Evolutionary conservation across 2,329 filamentous ascomycete species (phyloP).

Genomic region (Fusarium sp.): DNA sequence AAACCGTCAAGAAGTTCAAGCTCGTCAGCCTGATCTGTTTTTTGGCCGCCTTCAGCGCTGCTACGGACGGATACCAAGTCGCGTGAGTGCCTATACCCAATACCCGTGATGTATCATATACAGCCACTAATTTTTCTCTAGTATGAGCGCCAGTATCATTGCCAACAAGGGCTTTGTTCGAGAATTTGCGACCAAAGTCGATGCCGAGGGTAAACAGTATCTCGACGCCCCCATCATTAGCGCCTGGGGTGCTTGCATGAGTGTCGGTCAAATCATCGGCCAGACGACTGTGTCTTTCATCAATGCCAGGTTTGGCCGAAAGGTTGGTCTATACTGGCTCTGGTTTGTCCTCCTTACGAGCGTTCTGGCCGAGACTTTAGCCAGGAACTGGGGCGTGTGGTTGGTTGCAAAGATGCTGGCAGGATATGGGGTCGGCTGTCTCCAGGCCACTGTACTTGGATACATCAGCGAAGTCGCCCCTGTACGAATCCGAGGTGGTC

Average conservation of each 20-base stretch:
- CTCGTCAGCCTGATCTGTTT: neutral
- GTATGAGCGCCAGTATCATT: neutral
- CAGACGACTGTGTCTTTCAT: conserved; percentile 46
- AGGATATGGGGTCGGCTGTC: neutral
- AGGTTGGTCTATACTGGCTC: neutral
- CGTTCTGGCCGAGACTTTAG: neutral
- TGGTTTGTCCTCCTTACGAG: neutral
- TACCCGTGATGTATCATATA: no score
- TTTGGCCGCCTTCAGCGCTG: neutral
- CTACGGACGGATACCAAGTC: neutral
- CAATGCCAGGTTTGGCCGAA: conserved; percentile 36
- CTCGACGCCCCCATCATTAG: conserved; percentile 51
- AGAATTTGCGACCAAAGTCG: neutral
- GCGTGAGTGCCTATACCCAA: neutral
- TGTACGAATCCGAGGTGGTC: conserved; percentile 53
- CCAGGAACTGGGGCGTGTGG: neutral
- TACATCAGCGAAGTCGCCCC: conserved; percentile 47
- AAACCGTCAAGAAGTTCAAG: neutral
- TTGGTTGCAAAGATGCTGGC: neutral
- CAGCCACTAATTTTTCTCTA: neutral
- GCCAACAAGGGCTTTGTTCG: neutral
- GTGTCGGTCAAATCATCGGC: conserved; percentile 54
- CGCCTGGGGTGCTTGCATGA: conserved; percentile 54
- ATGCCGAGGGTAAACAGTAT: conserved; percentile 21
- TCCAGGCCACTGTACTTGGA: neutral